These are phyloP conservation scores for Chytridium lagenaria DNA, from an alignment of 371 early-diverging fungal species.

Conservation along the genomic window DNA sequence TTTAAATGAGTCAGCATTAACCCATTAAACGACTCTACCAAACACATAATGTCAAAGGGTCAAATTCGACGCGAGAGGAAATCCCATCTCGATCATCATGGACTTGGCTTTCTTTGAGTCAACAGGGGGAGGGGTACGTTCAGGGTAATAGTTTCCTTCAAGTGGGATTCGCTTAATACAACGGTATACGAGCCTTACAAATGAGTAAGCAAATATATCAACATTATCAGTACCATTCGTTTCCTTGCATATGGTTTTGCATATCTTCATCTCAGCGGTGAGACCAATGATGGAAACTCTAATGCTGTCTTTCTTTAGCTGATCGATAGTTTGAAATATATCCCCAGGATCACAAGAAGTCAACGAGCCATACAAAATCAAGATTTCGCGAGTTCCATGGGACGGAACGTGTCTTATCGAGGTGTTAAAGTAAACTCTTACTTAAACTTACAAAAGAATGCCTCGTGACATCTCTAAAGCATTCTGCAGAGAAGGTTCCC, in stretches of 20 bases:
- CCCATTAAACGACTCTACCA: too few relatives aligned
- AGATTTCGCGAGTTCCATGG: constrained; percentile 89
- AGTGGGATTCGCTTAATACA: constrained; percentile 81
- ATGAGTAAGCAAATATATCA: neutral
- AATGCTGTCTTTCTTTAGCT: constrained; percentile 70
- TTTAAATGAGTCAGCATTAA: constrained; percentile 35
- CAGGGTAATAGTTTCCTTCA: constrained; percentile 51
- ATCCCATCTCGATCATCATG: constrained; percentile 90
- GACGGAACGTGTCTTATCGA: constrained; percentile 77
- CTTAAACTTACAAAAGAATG: constrained; percentile 37
- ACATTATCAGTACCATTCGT: constrained; percentile 70
- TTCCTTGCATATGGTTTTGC: constrained; percentile 70
- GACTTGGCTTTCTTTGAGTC: constrained; percentile 60
- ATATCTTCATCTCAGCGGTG: constrained; percentile 89
- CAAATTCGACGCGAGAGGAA: constrained; percentile 70
- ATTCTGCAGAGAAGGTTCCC: constrained; percentile 93
- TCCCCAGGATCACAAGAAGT: constrained; percentile 93
- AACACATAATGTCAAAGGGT: constrained; percentile 76
- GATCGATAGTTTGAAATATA: constrained; percentile 80
- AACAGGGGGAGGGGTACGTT: constrained; percentile 72
- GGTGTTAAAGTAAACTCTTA: constrained; percentile 11
- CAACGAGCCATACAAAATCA: constrained; percentile 84
- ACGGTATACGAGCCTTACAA: constrained; percentile 78
- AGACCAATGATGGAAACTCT: constrained; percentile 86
- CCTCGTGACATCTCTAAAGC: constrained; percentile 82